These are phyloP conservation scores for Populus hybrid DNA, from an alignment of 441 rosid species.

Conservation along the genomic window DNA sequence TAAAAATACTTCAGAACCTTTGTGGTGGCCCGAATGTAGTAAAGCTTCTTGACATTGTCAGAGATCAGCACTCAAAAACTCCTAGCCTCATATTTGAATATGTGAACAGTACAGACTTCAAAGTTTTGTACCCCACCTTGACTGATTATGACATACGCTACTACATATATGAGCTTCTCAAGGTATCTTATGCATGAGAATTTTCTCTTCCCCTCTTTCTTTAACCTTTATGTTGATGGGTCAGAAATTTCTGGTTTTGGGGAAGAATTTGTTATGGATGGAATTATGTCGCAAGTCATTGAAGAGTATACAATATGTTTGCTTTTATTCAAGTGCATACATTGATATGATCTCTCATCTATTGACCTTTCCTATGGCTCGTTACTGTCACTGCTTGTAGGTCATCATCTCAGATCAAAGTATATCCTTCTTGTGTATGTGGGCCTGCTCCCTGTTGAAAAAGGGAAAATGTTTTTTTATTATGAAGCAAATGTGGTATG, in stretches of 20 bases:
- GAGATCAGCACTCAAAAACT: slow-evolving; percentile 94
- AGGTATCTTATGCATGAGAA: slow-evolving; percentile 42
- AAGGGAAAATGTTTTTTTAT: neutral
- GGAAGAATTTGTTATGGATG: no score
- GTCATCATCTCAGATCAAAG: neutral
- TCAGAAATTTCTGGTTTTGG: no score
- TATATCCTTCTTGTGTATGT: neutral
- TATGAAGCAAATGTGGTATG: neutral
- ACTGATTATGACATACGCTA: slow-evolving; percentile 95
- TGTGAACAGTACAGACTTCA: slow-evolving; percentile 93
- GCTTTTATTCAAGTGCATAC: neutral
- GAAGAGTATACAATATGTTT: neutral
- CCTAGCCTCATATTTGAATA: slow-evolving; percentile 94
- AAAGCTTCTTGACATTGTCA: slow-evolving; percentile 83
- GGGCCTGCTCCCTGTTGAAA: neutral
- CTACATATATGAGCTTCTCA: slow-evolving; percentile 91
- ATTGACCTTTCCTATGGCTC: neutral
- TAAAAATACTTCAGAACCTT: slow-evolving; percentile 93
- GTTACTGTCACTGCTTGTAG: neutral
- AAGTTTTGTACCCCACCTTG: slow-evolving; percentile 86
- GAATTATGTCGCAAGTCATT: neutral
- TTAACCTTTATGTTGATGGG: no score
- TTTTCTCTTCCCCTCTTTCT: neutral
- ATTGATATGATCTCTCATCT: neutral
- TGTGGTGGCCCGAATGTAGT: slow-evolving; percentile 86